A percentile compares a stretch with the other conserved stretches of the same genome.
Evolutionary conservation across 2,329 filamentous ascomycete genomes (phyloP).

Genomic region (Diplodia sapinea): DNA sequence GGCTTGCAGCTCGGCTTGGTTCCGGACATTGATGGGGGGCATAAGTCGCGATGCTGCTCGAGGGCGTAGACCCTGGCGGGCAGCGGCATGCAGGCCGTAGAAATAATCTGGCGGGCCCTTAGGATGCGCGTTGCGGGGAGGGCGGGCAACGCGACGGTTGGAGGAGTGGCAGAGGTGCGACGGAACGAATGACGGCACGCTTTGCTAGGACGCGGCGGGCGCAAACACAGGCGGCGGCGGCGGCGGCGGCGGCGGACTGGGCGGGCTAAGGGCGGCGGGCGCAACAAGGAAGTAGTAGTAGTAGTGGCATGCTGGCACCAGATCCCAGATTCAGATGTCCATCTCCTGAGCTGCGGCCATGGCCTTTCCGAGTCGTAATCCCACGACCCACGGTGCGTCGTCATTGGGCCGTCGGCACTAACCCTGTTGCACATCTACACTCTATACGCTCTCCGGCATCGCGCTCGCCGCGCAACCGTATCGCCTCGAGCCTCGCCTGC

Average conservation of each 20-base stretch:
- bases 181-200: constrained; percentile 31
- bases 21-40: constrained; percentile 45
- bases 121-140: constrained; percentile 27
- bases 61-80: neutral
- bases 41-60: constrained; percentile 29
- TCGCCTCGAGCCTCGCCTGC: constrained; percentile 25
- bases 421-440: constrained; percentile 28
- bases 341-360: constrained; percentile 32
- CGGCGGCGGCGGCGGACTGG: constrained; percentile 14
- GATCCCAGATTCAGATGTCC: constrained; percentile 28
- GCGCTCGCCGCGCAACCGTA: constrained; percentile 28
- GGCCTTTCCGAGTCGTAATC: constrained; percentile 27
- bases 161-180: constrained; percentile 29
- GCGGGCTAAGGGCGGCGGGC: constrained; percentile 19
- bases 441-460: constrained; percentile 29
- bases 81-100: constrained; percentile 29
- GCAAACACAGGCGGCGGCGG: constrained; percentile 6
- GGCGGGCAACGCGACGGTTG: constrained; percentile 25
- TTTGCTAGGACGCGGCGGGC: constrained; percentile 18
- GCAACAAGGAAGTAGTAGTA: constrained; percentile 5
- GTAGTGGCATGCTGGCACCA: constrained; percentile 26
- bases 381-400: constrained; percentile 16
- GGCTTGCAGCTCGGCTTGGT: constrained; percentile 64
- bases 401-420: constrained; percentile 23
- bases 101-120: constrained; percentile 8